Evolutionary conservation across 2,329 filamentous ascomycete genomes (phyloP).

Genomic region (Botrytis fragariae): DNA sequence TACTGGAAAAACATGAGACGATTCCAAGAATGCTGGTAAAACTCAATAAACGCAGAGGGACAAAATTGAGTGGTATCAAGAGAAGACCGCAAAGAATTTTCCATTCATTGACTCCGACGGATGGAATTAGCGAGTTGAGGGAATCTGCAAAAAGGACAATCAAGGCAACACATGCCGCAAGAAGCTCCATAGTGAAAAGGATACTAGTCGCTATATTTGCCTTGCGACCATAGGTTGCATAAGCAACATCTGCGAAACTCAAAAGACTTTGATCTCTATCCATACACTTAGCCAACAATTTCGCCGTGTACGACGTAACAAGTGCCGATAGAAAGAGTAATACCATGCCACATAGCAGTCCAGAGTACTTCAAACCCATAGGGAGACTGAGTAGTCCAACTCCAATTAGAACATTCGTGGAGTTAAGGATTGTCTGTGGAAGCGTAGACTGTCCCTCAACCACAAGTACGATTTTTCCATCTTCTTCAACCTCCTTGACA

Average conservation of each 20-base stretch:
- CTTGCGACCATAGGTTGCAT: slow-evolving; percentile 79
- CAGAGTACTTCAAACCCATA: slow-evolving; percentile 80
- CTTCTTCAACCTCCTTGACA: slow-evolving; percentile 86
- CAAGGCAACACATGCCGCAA: slow-evolving; percentile 85
- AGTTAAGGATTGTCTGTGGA: slow-evolving; percentile 95
- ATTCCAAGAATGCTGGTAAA: slow-evolving; percentile 95
- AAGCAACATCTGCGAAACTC: slow-evolving; percentile 92
- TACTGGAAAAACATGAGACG: slow-evolving; percentile 81
- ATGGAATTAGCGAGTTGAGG: slow-evolving; percentile 73
- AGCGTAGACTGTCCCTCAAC: slow-evolving; percentile 93
- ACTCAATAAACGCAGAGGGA: slow-evolving; percentile 79
- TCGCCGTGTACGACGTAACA: slow-evolving; percentile 82
- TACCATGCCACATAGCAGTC: slow-evolving; percentile 78
- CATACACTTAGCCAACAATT: slow-evolving; percentile 81
- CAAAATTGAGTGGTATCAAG: slow-evolving; percentile 77
- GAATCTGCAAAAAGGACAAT: slow-evolving; percentile 94
- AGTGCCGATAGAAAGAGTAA: slow-evolving; percentile 72
- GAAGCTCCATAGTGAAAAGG: slow-evolving; percentile 81
- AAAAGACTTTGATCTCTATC: slow-evolving; percentile 81
- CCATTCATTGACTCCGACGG: slow-evolving; percentile 68
- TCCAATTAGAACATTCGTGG: slow-evolving; percentile 76
- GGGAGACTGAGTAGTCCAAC: slow-evolving; percentile 87
- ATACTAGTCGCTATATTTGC: slow-evolving; percentile 80
- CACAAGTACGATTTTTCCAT: slow-evolving; percentile 78
- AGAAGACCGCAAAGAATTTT: slow-evolving; percentile 80